A percentile compares a stretch with the other conserved stretches of the same genome.
Conservation (phyloP, 371 early-diverging fungal genomes). For the Mucor indicus region DNA sequence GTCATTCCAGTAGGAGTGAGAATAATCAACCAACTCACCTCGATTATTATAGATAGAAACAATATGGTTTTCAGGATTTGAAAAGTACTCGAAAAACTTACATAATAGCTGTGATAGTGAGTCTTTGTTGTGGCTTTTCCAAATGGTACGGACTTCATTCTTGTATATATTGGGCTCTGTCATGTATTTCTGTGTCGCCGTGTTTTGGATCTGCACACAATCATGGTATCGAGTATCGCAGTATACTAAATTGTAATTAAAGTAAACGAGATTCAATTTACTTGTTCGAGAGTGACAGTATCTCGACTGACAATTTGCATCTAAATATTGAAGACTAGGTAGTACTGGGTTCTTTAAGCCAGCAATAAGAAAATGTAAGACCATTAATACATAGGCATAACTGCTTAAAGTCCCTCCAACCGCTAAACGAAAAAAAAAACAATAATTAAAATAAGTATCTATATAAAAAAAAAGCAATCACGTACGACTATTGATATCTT, state of each 20-base stretch:
- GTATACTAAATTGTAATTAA: background rate
- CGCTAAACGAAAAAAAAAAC: slow-evolving; percentile 2
- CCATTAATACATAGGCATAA: slow-evolving; percentile 28
- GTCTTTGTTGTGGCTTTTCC: slow-evolving; percentile 42
- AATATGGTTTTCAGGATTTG: slow-evolving; percentile 37
- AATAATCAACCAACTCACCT: slow-evolving; percentile 44
- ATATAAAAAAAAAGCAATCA: background rate
- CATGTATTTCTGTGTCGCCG: background rate
- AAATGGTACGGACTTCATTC: slow-evolving; percentile 10
- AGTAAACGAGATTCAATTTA: background rate
- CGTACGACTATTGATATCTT: slow-evolving; percentile 50
- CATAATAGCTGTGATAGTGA: slow-evolving; percentile 52
- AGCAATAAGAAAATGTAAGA: slow-evolving; percentile 21
- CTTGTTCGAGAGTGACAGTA: slow-evolving; percentile 4
- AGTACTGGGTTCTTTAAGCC: slow-evolving; percentile 7
- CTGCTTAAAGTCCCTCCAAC: slow-evolving; percentile 23
- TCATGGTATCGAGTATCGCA: slow-evolving; percentile 21
- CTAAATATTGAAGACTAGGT: slow-evolving; percentile 17
- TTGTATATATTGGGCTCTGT: background rate
- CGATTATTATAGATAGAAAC: slow-evolving; percentile 16
- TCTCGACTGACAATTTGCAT: background rate
- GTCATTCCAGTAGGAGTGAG: slow-evolving; percentile 29
- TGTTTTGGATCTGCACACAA: slow-evolving; percentile 6
- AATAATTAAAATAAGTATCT: background rate
- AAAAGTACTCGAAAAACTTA: slow-evolving; percentile 60